These are phyloP conservation scores for Botryobasidium botryosum DNA, from an alignment of 768 basidiomycete genomes.

Conservation along the genomic window DNA sequence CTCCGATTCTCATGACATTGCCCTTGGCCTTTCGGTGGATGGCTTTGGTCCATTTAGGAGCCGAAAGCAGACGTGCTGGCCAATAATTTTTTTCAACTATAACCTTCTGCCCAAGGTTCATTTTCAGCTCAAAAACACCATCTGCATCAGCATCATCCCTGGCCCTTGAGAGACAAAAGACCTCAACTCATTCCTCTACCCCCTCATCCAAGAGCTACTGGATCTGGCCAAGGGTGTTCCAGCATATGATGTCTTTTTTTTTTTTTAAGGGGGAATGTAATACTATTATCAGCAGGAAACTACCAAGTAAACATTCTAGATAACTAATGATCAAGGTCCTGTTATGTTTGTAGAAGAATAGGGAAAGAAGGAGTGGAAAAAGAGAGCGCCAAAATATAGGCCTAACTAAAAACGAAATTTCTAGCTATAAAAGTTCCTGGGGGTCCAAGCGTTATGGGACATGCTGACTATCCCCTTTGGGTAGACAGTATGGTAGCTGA, in stretches of 20 bases:
- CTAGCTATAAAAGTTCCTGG: too few relatives aligned
- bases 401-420: too few relatives aligned
- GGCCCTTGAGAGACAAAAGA: slow-evolving; percentile 29
- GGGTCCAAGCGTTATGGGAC: too few relatives aligned
- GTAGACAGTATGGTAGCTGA: too few relatives aligned
- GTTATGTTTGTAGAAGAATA: too few relatives aligned
- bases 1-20: slow-evolving; percentile 25
- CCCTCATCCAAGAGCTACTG: slow-evolving; percentile 23
- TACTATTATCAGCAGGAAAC: too few relatives aligned
- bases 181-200: slow-evolving; percentile 24
- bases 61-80: slow-evolving; percentile 22
- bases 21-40: slow-evolving; percentile 28
- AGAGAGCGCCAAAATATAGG: too few relatives aligned
- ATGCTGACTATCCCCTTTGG: too few relatives aligned
- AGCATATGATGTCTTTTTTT: slow-evolving; percentile 23
- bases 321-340: too few relatives aligned
- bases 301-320: too few relatives aligned
- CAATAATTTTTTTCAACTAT: slow-evolving; percentile 27
- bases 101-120: slow-evolving; percentile 27
- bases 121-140: slow-evolving; percentile 21
- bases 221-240: slow-evolving; percentile 20
- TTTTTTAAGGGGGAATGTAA: too few relatives aligned
- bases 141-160: slow-evolving; percentile 29
- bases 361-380: too few relatives aligned
- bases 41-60: slow-evolving; percentile 27